Conservation (phyloP, 306 rosid genomes). For the Mimosa pudica region DNA sequence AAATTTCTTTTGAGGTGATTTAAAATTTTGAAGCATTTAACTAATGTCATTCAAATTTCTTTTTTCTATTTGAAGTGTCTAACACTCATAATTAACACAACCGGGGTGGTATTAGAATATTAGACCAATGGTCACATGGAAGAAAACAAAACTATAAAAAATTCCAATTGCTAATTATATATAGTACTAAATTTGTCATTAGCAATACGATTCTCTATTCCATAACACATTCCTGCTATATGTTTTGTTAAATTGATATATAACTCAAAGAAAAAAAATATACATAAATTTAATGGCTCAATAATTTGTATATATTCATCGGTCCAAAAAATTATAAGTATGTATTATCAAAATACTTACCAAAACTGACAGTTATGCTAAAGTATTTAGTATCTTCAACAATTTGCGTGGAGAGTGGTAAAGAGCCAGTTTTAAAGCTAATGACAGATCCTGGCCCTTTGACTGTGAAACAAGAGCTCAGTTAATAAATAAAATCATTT, state of each 20-base stretch:
- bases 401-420: conserved; percentile 79
- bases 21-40: no score
- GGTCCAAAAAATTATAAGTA: not conserved
- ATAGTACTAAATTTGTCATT: not conserved
- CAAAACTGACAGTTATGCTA: conserved; percentile 89
- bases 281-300: not conserved
- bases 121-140: not conserved
- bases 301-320: not conserved
- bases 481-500: conserved; percentile 18
- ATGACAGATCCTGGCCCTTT: conserved; percentile 81
- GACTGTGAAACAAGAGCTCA: conserved; percentile 54
- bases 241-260: not conserved
- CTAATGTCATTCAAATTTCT: no score
- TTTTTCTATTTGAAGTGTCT: no score
- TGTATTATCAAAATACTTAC: conserved; percentile 45
- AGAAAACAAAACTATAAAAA: no score
- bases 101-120: not conserved
- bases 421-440: conserved; percentile 83
- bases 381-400: conserved; percentile 81
- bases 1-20: no score
- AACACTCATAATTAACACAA: no score
- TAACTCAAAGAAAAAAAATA: not conserved
- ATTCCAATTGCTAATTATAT: not conserved
- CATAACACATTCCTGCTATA: not conserved
- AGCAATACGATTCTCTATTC: not conserved